phyloP scores from a whole-genome alignment of 179 eudicot genomes.

The Silene coronaria region DNA sequence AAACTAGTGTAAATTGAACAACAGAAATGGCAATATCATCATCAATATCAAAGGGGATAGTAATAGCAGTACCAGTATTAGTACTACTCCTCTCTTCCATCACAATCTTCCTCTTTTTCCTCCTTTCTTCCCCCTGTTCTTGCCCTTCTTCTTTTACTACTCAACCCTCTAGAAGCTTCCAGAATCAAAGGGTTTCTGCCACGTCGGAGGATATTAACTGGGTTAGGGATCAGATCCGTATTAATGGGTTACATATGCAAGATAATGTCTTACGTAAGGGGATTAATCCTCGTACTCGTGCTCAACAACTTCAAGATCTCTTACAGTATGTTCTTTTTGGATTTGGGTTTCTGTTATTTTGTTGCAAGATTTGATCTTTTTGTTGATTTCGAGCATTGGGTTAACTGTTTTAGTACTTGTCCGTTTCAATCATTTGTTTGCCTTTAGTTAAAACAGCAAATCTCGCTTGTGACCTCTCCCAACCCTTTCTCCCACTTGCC shows the following conservation, averaged over 20 bases:
- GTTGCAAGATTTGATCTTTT: neutral
- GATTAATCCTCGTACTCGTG: slow-evolving; percentile 89
- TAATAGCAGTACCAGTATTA: slow-evolving; percentile 53
- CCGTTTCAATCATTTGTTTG: no score
- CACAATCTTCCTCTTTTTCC: slow-evolving; percentile 56
- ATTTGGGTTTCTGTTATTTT: neutral
- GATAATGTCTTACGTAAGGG: slow-evolving; percentile 84
- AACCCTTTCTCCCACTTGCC: no score
- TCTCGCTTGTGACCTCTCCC: no score
- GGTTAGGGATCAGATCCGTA: slow-evolving; percentile 64
- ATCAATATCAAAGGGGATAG: slow-evolving; percentile 41
- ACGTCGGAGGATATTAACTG: slow-evolving; percentile 62
- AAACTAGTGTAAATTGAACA: neutral
- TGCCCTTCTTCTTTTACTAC: slow-evolving; percentile 35
- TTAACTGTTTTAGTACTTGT: no score
- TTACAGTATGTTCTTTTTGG: slow-evolving; percentile 32
- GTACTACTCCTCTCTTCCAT: slow-evolving; percentile 43
- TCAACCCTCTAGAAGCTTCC: slow-evolving; percentile 11
- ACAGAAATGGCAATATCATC: neutral
- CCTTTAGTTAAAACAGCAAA: no score
- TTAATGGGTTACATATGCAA: slow-evolving; percentile 78
- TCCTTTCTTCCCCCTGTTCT: slow-evolving; percentile 38
- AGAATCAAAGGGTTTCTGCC: slow-evolving; percentile 37
- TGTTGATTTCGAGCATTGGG: neutral
- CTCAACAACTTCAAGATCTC: slow-evolving; percentile 80